Conservation (phyloP, 164 flowering plant species). For the Magnolia changhungtana region DNA sequence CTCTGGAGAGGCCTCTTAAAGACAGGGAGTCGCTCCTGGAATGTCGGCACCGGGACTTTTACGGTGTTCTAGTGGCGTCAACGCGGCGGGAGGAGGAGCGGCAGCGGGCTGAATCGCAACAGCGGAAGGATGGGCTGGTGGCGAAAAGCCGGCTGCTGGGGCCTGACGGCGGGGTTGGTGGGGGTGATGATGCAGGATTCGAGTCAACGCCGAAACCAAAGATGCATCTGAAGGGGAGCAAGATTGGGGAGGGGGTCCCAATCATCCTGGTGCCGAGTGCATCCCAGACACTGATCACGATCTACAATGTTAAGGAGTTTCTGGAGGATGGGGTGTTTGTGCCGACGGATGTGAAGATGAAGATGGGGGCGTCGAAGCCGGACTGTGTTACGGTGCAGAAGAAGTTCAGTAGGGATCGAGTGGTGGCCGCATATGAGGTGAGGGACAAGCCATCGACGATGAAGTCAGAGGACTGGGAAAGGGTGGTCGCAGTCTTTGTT, state of each 20-base stretch:
- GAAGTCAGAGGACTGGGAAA: slow-evolving; percentile 96
- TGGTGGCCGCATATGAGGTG: slow-evolving; percentile 94
- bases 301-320: slow-evolving; percentile 97
- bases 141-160: slow-evolving; percentile 78
- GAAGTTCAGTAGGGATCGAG: slow-evolving; percentile 93
- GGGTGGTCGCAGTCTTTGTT: slow-evolving; percentile 96
- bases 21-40: slow-evolving; percentile 72
- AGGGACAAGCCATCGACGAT: slow-evolving; percentile 96
- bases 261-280: slow-evolving; percentile 98
- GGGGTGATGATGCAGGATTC: slow-evolving; percentile 52
- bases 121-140: slow-evolving; percentile 86
- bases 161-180: slow-evolving; percentile 49
- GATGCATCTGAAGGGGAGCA: slow-evolving; percentile 66
- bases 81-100: slow-evolving; percentile 75
- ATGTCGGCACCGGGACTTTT: slow-evolving; percentile 70
- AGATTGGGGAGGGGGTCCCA: slow-evolving; percentile 96
- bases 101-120: slow-evolving; percentile 70
- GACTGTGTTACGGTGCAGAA: slow-evolving; percentile 98
- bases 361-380: slow-evolving; percentile 69
- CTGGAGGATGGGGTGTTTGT: slow-evolving; percentile 93
- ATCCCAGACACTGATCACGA: slow-evolving; percentile 86
- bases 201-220: slow-evolving; percentile 56
- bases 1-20: slow-evolving; percentile 69
- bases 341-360: slow-evolving; percentile 86
- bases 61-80: slow-evolving; percentile 52